Base-by-base conservation (phyloP, 352 stramenopile species). In the Phytophthora melonis region DNA sequence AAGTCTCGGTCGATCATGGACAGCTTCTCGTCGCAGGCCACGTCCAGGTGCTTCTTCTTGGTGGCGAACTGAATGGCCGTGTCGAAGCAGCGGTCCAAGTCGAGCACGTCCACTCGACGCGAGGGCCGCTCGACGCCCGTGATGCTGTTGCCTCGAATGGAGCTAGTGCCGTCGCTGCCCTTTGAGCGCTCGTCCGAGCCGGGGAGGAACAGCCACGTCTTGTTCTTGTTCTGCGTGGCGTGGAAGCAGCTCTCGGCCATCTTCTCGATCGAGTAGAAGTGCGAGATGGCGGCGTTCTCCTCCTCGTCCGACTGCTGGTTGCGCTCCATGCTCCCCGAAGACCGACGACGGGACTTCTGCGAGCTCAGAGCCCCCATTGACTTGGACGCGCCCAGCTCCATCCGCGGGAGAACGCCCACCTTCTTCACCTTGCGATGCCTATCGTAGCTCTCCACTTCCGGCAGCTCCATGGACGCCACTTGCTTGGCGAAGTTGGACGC, bases 231-330 rank as follows among this genome's bases (percentile, higher is more conserved):
- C 49, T 91, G 86, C 4, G 86, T 81, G 3, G 87, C 87, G 60
- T 93, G 87, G 39, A 88, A 90, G 58, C 85, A 94, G 39, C 78
- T 90, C 45, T 90, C 83, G 1, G 82, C 75, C 69, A 94, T 81
- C 41, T 86, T 90, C 65, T 94, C 89, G 23, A 94, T 76, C 19
- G 89, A 91, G 75, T 95, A 95, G 55, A 94, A 91, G 63, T 92
- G 89, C 30, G 83, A 90, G 18, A 91, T 77, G 3, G 58, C 52
- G 1, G 76, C 36, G 23, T 80, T 78, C 1, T 83, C 66, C 5
- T 85, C 74, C 0, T 84, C 73, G 5, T 84, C 77, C 21, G 68
- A 59, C 60, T 63, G 53, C 8, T 77, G 68, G 25, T 78, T 78
- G 25, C 43, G 64, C 27, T 65, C 64, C 10, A 47, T 32, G 6